These are phyloP conservation scores for Wallemia mellicola DNA, from an alignment of 1,284 basidiomycete species.

Conservation along the genomic window DNA sequence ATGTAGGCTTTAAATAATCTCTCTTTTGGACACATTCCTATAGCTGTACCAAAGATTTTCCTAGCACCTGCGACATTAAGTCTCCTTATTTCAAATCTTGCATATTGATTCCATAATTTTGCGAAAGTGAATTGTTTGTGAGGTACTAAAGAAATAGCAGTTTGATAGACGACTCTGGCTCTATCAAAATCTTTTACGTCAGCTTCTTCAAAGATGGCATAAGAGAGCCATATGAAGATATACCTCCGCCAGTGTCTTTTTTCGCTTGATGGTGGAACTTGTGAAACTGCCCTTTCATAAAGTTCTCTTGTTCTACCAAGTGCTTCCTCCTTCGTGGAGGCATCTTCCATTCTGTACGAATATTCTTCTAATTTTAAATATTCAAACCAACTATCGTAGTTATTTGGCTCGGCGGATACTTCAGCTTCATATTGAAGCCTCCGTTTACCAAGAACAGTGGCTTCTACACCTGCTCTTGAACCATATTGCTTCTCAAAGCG, in stretches of 20 bases:
- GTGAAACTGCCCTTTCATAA: slow-evolving; percentile 85
- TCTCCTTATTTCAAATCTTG: slow-evolving; percentile 67
- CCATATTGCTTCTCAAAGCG: slow-evolving; percentile 98
- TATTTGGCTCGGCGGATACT: slow-evolving; percentile 50
- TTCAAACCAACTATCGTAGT: slow-evolving; percentile 98
- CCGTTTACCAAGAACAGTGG: slow-evolving; percentile 80
- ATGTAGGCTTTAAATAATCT: slow-evolving; percentile 80
- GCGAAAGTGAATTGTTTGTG: slow-evolving; percentile 94
- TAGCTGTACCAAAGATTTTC: slow-evolving; percentile 62
- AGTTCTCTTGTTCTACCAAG: slow-evolving; percentile 57
- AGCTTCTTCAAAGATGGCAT: slow-evolving; percentile 88
- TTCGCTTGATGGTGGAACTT: slow-evolving; percentile 64
- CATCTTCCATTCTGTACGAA: slow-evolving; percentile 43
- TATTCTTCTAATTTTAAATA: slow-evolving; percentile 79
- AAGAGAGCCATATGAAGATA: slow-evolving; percentile 87
- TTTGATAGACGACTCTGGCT: slow-evolving; percentile 70
- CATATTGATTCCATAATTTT: slow-evolving; percentile 72
- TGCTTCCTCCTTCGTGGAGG: slow-evolving; percentile 27
- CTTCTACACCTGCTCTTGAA: slow-evolving; percentile 54
- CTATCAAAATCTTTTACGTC: slow-evolving; percentile 70
- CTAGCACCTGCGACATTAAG: slow-evolving; percentile 57
- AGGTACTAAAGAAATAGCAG: slow-evolving; percentile 59
- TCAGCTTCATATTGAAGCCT: slow-evolving; percentile 95
- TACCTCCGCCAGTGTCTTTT: slow-evolving; percentile 85
- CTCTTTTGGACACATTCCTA: slow-evolving; percentile 90